Conservation (phyloP, 176 grass and related monocot genomes). For the Themeda triandra region DNA sequence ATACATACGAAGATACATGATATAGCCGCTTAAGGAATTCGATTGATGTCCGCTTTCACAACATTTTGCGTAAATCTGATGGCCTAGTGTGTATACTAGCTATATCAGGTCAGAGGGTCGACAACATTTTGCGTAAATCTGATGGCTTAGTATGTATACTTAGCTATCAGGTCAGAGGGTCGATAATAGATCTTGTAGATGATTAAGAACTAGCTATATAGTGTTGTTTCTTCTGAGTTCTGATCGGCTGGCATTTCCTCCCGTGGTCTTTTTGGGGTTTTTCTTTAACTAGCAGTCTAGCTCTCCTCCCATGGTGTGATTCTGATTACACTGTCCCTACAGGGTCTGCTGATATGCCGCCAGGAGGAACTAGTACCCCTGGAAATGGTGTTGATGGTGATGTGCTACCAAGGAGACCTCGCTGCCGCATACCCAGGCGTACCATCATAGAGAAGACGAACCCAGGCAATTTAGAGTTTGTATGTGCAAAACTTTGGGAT, state of each 20-base stretch:
- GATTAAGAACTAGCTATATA: too few species aligned
- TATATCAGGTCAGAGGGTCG: background rate
- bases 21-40: background rate
- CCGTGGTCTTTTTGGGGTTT: background rate
- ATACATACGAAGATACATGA: background rate
- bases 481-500: background rate
- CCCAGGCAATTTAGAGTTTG: conserved; percentile 17
- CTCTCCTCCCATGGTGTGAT: background rate
- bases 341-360: background rate
- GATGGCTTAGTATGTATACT: too few species aligned
- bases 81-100: too few species aligned
- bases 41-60: background rate
- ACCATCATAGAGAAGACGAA: background rate
- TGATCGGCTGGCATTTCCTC: background rate
- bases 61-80: background rate
- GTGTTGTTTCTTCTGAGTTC: background rate
- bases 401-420: background rate
- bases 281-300: background rate
- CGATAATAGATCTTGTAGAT: background rate
- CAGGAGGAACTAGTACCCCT: background rate
- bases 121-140: background rate
- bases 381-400: background rate
- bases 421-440: background rate
- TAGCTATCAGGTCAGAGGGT: too few species aligned
- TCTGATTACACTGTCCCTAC: background rate